These are phyloP conservation scores for Beauveria medogensis DNA, from an alignment of 2,329 filamentous ascomycete genomes.

Conservation along the genomic window DNA sequence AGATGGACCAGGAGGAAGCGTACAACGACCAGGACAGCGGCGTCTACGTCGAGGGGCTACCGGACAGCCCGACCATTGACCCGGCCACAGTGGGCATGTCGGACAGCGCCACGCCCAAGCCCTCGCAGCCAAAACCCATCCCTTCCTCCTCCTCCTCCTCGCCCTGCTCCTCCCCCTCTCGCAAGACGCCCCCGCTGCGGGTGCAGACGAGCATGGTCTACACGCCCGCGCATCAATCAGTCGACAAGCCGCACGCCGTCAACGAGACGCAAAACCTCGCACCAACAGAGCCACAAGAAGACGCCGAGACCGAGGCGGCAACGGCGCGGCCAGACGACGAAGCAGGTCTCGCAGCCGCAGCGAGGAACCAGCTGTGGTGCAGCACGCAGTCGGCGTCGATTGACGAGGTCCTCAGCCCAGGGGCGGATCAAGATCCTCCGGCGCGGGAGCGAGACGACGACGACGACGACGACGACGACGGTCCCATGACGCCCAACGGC, in stretches of 20 bases:
- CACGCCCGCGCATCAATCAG: conserved; percentile 2
- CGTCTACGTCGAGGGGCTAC: neutral
- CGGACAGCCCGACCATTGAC: conserved; percentile 1
- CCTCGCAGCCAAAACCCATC: neutral
- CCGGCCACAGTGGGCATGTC: neutral
- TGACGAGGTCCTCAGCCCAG: conserved; percentile 33
- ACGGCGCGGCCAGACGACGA: conserved; percentile 17
- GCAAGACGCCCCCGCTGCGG: conserved; percentile 25
- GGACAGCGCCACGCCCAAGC: neutral
- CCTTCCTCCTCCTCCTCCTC: neutral
- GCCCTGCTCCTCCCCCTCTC: no score
- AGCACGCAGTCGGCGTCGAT: conserved; percentile 27
- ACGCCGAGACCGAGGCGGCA: neutral
- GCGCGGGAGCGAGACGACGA: neutral
- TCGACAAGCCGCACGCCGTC: neutral
- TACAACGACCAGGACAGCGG: neutral
- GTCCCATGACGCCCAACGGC: conserved; percentile 47
- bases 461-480: neutral
- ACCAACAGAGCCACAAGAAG: neutral
- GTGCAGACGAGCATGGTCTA: conserved; percentile 36
- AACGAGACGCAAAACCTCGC: neutral
- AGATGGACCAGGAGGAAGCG: neutral
- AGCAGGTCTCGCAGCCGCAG: conserved; percentile 29
- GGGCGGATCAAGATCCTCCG: conserved; percentile 12
- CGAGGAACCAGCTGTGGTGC: conserved; percentile 26